Evolutionary conservation across 2,329 filamentous ascomycete species (phyloP), one percentile per base, ranked within the genome.

Genomic region (Beauveria caledonica): DNA sequence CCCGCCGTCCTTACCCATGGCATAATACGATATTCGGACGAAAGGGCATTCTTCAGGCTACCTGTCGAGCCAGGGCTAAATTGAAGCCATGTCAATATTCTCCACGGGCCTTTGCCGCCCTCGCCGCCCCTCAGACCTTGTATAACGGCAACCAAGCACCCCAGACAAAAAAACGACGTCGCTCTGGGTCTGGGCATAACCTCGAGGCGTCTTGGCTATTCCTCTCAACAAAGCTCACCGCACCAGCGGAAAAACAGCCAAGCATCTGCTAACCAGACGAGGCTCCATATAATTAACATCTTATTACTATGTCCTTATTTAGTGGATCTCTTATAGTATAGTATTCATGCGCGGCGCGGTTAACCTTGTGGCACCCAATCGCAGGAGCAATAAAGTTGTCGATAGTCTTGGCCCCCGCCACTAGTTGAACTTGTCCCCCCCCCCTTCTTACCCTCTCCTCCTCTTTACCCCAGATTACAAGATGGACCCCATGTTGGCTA

Each of bases 311-410:
- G 29, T 33, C 19, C 48, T 50, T 52, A 53, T 40, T 53, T 17
- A 40, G 50, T 53, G 50, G 50, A 40, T 25, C 50, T 8, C 17
- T n/a, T 11, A 23, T 19, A 46, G 25, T 17, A 25, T 3, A 42
- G 10, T 15, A 52, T n/a, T n/a, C n/a, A 36, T 21, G 33, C n/a
- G n/a, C 6, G n/a, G n/a, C 39, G 40, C 6, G 42, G 21, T 27
- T 27, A n/a, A 11, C 3, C 6, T 13, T 40, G 48, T 52, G 48
- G 57, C 57, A 49, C 40, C 57, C 57, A 59, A 59, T 59, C 25
- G 39, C 15, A 46, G 48, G 19, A 46, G 39, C 39, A 59, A 51
- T 59, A 59, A 25, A 59, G 57, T 53, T 59, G 48, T 46, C 9
- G 49, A 59, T 59, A 45, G 27, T 48, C 57, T 59, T 59, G 36